Evolutionary conservation across 2,329 filamentous ascomycete species (phyloP), one percentile per base, ranked within the genome.

Genomic region (Cladosporium sp.): DNA sequence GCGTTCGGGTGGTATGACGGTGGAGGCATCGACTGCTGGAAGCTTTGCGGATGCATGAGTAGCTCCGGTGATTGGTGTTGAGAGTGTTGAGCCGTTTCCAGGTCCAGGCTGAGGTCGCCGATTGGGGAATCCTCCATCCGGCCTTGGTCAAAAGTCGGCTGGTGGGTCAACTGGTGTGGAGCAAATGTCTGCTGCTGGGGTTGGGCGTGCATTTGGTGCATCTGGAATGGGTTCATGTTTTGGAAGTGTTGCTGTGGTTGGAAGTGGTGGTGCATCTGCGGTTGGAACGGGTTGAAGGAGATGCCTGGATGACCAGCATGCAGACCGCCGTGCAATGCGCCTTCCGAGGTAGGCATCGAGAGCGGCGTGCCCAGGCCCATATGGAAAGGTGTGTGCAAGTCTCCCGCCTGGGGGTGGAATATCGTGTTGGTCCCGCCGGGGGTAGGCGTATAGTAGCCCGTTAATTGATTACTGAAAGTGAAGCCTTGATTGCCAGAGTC

Each of bases 361-460:
- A 97, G 80, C 7, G 94, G 92, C 8, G 92, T 96, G 28, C 88
- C 88, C 81, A 95, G 86, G 26, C 89, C 88, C 68, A 94, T 82
- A 49, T 86, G 86, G 72, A 93, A 82, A 4, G 93, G 92, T 1
- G 93, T 96, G 77, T 96, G 92, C 65, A 97, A 83, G 78, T 97
- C 93, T 60, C 92, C 91, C 44, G 92, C 91, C 77, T 93, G 91
- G 61, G 85, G 87, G 75, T 96, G 92, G 75, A 93, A 96, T 69
- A 94, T 80, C 21, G 91, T 90, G 74, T 90, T 92, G 69, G 88
- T 90, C 55, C 90, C 91, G 69, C 91, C 91, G 2, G 92, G 91
- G 1, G 92, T 96, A 2, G 93, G 91, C 8, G 92, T 93, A 79
- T 96, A 97, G 78, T 95, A 95, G 16, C 89, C 91, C 18, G 91